phyloP scores from a whole-genome alignment of 2,329 filamentous ascomycete genomes.

The Aspergillus quadrilineatus region DNA sequence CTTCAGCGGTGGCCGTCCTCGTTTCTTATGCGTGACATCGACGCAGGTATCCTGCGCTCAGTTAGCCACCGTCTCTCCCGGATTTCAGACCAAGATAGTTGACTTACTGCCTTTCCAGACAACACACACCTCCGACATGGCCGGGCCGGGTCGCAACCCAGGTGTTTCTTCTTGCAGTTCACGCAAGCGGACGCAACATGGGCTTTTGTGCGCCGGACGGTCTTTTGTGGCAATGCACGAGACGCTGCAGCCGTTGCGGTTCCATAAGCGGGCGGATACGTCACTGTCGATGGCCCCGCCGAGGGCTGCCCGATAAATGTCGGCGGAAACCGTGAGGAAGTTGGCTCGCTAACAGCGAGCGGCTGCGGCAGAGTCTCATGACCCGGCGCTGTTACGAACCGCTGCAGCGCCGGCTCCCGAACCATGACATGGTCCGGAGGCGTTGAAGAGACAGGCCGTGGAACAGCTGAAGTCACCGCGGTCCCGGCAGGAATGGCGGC shows the following conservation, averaged over 20 bases:
- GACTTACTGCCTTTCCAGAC: conserved; percentile 45
- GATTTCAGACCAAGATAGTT: conserved; percentile 18
- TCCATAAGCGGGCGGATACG: conserved; percentile 29
- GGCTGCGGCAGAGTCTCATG: conserved; percentile 21
- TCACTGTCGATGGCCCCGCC: conserved; percentile 21
- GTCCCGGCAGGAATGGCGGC: conserved; percentile 12
- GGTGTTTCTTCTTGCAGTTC: conserved; percentile 51
- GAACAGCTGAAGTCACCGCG: conserved; percentile 10
- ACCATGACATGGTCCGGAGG: conserved; percentile 16
- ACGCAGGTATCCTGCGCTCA: conserved; percentile 39
- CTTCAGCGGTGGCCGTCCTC: conserved; percentile 45
- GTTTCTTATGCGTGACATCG: conserved; percentile 50
- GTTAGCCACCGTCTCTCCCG: not conserved
- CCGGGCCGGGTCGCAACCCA: conserved; percentile 47
- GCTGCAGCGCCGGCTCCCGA: conserved; percentile 19
- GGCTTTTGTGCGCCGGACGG: conserved; percentile 47
- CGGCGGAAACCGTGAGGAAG: conserved; percentile 20
- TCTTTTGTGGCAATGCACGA: conserved; percentile 35
- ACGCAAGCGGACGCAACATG: conserved; percentile 51
- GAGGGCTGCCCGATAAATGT: conserved; percentile 22
- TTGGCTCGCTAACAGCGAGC: conserved; percentile 21
- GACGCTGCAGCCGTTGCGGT: conserved; percentile 21
- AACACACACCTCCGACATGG: conserved; percentile 48
- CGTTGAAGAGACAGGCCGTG: conserved; percentile 17
- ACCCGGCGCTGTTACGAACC: conserved; percentile 15